Percentiles rank a stretch among this genome's conserved stretches.
Conservation (phyloP, 2,329 filamentous ascomycete genomes). For the Fusarium sp. region DNA sequence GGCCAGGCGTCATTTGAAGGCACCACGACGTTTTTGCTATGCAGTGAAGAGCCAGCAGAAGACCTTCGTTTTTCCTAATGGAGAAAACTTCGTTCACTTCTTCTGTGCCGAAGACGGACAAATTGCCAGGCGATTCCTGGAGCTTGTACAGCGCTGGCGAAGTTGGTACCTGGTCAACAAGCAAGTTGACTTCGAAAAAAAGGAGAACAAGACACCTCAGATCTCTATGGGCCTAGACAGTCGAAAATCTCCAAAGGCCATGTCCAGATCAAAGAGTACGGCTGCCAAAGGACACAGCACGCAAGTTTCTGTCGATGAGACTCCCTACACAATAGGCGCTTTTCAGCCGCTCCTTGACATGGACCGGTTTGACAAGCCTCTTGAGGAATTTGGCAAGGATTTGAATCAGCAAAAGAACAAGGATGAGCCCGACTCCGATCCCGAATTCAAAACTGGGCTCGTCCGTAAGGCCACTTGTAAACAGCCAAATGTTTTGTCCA, state of each 20-base stretch:
- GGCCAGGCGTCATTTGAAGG: slow-evolving; percentile 76
- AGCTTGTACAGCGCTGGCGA: slow-evolving; percentile 81
- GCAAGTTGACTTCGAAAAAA: slow-evolving; percentile 63
- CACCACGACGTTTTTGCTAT: slow-evolving; percentile 86
- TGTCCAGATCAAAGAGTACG: slow-evolving; percentile 54
- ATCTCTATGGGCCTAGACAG: slow-evolving; percentile 6
- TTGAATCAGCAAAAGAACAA: slow-evolving; percentile 39
- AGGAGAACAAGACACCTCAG: slow-evolving; percentile 30
- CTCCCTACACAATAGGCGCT: slow-evolving; percentile 71
- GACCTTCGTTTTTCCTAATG: slow-evolving; percentile 82
- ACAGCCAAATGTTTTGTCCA: slow-evolving; percentile 16
- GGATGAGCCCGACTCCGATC: slow-evolving; percentile 20
- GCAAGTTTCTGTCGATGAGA: slow-evolving; percentile 56
- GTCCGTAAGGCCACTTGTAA: slow-evolving; percentile 30
- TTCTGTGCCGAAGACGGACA: slow-evolving; percentile 82
- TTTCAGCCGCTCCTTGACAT: slow-evolving; percentile 76
- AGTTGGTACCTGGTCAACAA: slow-evolving; percentile 90
- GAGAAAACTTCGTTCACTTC: slow-evolving; percentile 90
- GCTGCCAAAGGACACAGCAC: slow-evolving; percentile 48
- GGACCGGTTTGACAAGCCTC: slow-evolving; percentile 65
- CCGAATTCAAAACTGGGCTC: slow-evolving; percentile 23
- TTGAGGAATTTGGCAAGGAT: slow-evolving; percentile 62
- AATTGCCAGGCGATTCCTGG: slow-evolving; percentile 75
- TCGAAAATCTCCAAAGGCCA: slow-evolving; percentile 21
- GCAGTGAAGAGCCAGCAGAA: slow-evolving; percentile 95